These are phyloP conservation scores for Zarea fungicola DNA, from an alignment of 2,329 filamentous ascomycete genomes.

Conservation along the genomic window DNA sequence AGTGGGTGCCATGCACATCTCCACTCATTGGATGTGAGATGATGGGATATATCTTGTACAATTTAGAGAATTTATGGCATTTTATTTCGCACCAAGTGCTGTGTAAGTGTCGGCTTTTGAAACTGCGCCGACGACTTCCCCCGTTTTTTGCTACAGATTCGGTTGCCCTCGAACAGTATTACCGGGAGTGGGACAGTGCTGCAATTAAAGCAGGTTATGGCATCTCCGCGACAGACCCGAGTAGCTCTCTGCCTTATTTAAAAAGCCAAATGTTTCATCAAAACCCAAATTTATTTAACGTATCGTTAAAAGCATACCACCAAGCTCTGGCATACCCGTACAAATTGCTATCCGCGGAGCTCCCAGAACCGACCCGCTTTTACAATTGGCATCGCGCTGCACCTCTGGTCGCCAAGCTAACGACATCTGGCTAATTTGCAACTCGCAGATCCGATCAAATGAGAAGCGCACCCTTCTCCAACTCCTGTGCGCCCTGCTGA, in stretches of 20 bases:
- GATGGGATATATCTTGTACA: not conserved
- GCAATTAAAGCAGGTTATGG: too few relatives aligned
- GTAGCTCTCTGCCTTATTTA: too few relatives aligned
- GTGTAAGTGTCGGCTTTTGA: not conserved
- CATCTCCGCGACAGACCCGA: too few relatives aligned
- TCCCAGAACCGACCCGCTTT: conserved; percentile 7
- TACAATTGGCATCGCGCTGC: conserved; percentile 2
- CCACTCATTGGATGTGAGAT: conserved; percentile 6
- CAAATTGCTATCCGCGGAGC: too few relatives aligned
- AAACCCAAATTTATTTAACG: too few relatives aligned
- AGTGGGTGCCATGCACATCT: too few relatives aligned
- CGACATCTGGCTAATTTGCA: conserved; percentile 11
- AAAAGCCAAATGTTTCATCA: too few relatives aligned
- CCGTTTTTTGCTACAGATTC: not conserved
- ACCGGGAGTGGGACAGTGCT: not conserved
- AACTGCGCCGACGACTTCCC: not conserved
- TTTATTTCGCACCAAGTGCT: not conserved
- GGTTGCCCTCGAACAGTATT: not conserved
- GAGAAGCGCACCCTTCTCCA: conserved; percentile 9
- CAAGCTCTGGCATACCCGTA: too few relatives aligned
- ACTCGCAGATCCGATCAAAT: conserved; percentile 7
- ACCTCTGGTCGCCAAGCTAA: conserved; percentile 4
- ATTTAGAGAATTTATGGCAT: too few relatives aligned
- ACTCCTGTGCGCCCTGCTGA: conserved; percentile 6
- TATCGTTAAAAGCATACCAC: too few relatives aligned